A percentile compares a stretch with the other conserved stretches of the same genome.
Conservation (phyloP, 805 yeast genomes). For the Pichia scutulata region DNA sequence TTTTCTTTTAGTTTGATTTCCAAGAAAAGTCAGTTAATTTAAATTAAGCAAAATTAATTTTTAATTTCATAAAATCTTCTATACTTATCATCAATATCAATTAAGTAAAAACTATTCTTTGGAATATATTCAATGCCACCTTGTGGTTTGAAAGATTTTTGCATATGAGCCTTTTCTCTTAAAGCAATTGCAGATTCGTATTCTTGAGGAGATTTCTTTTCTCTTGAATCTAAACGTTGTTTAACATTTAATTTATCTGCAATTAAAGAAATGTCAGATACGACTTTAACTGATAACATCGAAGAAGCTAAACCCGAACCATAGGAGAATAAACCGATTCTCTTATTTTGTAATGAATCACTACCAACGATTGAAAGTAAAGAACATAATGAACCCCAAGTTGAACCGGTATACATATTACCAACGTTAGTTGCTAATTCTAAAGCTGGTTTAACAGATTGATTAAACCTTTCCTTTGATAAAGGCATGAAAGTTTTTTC, state of each 20-base stretch:
- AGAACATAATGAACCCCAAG: slow-evolving; percentile 82
- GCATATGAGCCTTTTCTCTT: slow-evolving; percentile 85
- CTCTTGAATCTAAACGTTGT: slow-evolving; percentile 59
- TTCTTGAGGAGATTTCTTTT: slow-evolving; percentile 60
- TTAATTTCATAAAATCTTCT: slow-evolving; percentile 75
- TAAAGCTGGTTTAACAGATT: slow-evolving; percentile 73
- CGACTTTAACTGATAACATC: slow-evolving; percentile 68
- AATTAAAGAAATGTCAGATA: slow-evolving; percentile 71
- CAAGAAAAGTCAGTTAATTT: background rate
- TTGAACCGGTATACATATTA: slow-evolving; percentile 94
- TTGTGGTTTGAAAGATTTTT: slow-evolving; percentile 69
- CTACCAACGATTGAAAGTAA: slow-evolving; percentile 67
- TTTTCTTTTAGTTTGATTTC: background rate
- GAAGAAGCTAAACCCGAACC: slow-evolving; percentile 98
- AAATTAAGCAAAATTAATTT: slow-evolving; percentile 36
- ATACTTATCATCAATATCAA: slow-evolving; percentile 77
- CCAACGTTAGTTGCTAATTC: slow-evolving; percentile 93
- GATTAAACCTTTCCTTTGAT: slow-evolving; percentile 60
- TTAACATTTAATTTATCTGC: slow-evolving; percentile 59
- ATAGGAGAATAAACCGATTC: slow-evolving; percentile 90
- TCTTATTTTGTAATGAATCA: slow-evolving; percentile 68
- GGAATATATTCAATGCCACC: slow-evolving; percentile 70
- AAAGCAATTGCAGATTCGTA: slow-evolving; percentile 74
- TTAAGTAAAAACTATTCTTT: slow-evolving; percentile 76
- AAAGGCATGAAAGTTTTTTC: slow-evolving; percentile 80